Evolutionary conservation across 2,329 filamentous ascomycete genomes (phyloP), one percentile per base, ranked within the genome.

Genomic region (Xylariaceae sp.): DNA sequence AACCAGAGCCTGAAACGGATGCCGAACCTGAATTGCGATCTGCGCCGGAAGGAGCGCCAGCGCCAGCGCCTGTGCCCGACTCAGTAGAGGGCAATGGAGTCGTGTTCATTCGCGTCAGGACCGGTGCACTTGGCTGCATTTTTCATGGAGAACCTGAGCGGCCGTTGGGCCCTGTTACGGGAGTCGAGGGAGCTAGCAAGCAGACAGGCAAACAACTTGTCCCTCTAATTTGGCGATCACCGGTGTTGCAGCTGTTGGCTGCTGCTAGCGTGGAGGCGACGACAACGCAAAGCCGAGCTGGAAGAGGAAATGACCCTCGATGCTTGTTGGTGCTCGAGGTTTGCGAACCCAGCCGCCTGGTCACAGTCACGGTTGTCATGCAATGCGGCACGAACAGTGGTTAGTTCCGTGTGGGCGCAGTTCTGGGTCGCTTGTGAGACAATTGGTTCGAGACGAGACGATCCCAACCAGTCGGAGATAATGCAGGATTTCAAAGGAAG

Each of bases 81-180:
- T 57, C 67, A 68, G 68, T 71, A 65, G 75, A 66, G 65, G 71
- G 66, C 58, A 74, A 69, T 57, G 71, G 65, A 63, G 67, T 69
- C 62, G 71, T 75, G 67, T 76, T 72, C 41, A 70, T 75, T 66
- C 78, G 75, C 61, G 74, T 72, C 61, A 77, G 70, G 65, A 76
- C 76, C 56, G 79, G 76, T 64, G 76, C 69, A 53, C 74, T 73
- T 55, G 76, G 73, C 66, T 72, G 73, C 59, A 71, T 69, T 13
- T 73, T 72, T 73, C 59, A 71, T 69, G n/a, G 74, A 74, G 61
- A 76, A 74, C 75, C 79, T 78, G 47, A 39, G 39, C 41, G 49
- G 35, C 30, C 5, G 53, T 17, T 30, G 3, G 44, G 30, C 50
- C 11, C 18, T 34, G 35, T 53, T 41, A 17, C 49, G 7, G 5